A percentile compares a stretch with the other conserved stretches of the same genome.
phyloP scores from a whole-genome alignment of 2,329 filamentous ascomycete species.

The Cadophora luteo-olivacea region DNA sequence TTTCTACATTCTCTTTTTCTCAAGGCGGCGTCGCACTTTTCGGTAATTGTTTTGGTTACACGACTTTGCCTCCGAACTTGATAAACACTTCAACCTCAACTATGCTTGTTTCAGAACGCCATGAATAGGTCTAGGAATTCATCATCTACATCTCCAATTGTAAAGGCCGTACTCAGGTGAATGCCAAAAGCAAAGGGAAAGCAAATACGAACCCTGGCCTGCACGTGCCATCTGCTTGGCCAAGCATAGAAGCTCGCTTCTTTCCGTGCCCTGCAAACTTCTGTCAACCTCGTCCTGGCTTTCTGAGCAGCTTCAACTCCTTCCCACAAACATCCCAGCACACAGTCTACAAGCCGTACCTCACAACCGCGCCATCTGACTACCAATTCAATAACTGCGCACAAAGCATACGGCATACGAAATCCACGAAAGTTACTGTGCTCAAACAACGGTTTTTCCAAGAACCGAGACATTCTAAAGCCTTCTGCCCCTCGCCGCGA shows the following conservation, averaged over 20 bases:
- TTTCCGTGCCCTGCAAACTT: constrained; percentile 9
- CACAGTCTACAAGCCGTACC: constrained; percentile 17
- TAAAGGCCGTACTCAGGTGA: neutral
- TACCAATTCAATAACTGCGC: constrained; percentile 33
- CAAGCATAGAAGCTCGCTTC: constrained; percentile 10
- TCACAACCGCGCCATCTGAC: neutral
- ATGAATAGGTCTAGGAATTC: neutral
- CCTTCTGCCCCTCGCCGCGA: constrained; percentile 33
- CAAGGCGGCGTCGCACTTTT: neutral
- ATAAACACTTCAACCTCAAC: neutral
- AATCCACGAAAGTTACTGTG: constrained; percentile 11
- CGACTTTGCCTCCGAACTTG: neutral
- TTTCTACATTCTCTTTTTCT: neutral
- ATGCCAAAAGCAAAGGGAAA: neutral
- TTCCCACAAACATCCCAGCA: constrained; percentile 29
- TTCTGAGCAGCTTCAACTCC: constrained; percentile 19
- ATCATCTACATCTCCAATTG: neutral
- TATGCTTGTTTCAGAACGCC: neutral
- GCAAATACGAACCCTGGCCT: neutral
- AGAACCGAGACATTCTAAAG: constrained; percentile 18
- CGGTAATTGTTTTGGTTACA: neutral
- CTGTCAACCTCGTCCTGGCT: constrained; percentile 25
- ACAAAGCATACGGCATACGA: constrained; percentile 24
- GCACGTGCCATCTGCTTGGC: constrained; percentile 15
- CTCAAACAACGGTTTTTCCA: constrained; percentile 12